Evolutionary conservation across 768 basidiomycete genomes (phyloP), one percentile per base, ranked within the genome.

Genomic region (Boletus vinaceobasis): DNA sequence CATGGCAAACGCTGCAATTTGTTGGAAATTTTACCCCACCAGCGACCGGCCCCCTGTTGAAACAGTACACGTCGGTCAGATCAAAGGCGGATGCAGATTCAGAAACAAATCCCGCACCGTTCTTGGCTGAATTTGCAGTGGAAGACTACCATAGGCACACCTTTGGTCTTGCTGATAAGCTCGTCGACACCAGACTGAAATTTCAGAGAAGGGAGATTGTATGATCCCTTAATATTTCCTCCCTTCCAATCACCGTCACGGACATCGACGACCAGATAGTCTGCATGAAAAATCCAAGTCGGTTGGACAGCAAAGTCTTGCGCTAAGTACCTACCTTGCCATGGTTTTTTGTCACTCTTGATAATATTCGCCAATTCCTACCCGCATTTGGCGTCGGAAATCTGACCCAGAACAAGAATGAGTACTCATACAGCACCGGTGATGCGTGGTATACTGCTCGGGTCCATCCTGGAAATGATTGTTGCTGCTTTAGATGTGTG

Each of bases 241-340:
- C 91, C 91, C 11, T 66, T 74, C 70, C 78, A 88, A 60, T 93
- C 91, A 52, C 85, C 81, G 67, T 91, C 90, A n/a, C 91, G 85
- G 32, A 93, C 91, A 67, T 93, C 91, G 38, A 93, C 80, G 42
- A 93, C 78, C 31, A 86, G 68, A 65, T 85, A 93, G 65, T 92
- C 88, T 71, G 47, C 40, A 36, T 13, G 31, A 32, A 38, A 38
- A 10, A 17, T 19, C 3, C 40, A 6, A 39, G 36, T 53, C 29
- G 44, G 52, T n/a, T 38, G 19, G 21, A 36, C 32, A 13, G 10
- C 14, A 46, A 33, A 42, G n/a, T n/a, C 13, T 15, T 31, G 43
- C 10, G 33, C 27, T 10, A 38, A 42, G 15, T 3, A 42, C 1
- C 23, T 27, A 69, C 69, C 69, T 66, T 82, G 81, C 62, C 75